These are phyloP conservation scores for Aspergillus sclerotioniger DNA, from an alignment of 495 filamentous ascomycete species.

Conservation along the genomic window DNA sequence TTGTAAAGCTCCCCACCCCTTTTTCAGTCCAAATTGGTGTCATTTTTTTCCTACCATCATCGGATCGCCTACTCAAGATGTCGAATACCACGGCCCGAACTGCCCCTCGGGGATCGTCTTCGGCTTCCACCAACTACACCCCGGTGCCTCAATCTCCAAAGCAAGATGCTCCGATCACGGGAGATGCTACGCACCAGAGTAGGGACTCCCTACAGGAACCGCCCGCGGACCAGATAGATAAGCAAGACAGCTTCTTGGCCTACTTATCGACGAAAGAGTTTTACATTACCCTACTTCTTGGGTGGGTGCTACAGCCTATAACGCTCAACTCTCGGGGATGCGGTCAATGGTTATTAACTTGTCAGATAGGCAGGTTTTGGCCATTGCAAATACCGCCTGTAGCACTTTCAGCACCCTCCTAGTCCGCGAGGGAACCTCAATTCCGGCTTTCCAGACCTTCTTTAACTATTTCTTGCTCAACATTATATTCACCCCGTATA, in stretches of 20 bases:
- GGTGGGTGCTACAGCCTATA: slow-evolving; percentile 43
- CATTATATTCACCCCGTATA: slow-evolving; percentile 76
- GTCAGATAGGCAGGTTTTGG: slow-evolving; percentile 67
- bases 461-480: slow-evolving; percentile 91
- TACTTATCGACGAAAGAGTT: slow-evolving; percentile 85
- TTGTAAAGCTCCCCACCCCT: slow-evolving; percentile 42
- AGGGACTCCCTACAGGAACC: slow-evolving; percentile 18
- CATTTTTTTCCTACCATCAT: slow-evolving; percentile 9
- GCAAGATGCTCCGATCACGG: slow-evolving; percentile 25
- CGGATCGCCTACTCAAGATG: slow-evolving; percentile 18
- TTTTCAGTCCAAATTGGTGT: neutral
- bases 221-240: slow-evolving; percentile 37
- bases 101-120: slow-evolving; percentile 25
- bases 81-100: slow-evolving; percentile 29
- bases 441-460: slow-evolving; percentile 96
- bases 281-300: slow-evolving; percentile 75
- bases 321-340: neutral
- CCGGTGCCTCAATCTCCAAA: slow-evolving; percentile 20
- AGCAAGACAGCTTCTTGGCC: slow-evolving; percentile 62
- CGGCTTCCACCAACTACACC: slow-evolving; percentile 7
- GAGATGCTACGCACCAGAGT: slow-evolving; percentile 8
- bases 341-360: neutral
- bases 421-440: slow-evolving; percentile 62
- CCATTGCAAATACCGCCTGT: slow-evolving; percentile 83
- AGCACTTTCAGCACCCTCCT: slow-evolving; percentile 87